Evolutionary conservation across 2,329 filamentous ascomycete species (phyloP).

Genomic region (Amauroascus verrucosus): DNA sequence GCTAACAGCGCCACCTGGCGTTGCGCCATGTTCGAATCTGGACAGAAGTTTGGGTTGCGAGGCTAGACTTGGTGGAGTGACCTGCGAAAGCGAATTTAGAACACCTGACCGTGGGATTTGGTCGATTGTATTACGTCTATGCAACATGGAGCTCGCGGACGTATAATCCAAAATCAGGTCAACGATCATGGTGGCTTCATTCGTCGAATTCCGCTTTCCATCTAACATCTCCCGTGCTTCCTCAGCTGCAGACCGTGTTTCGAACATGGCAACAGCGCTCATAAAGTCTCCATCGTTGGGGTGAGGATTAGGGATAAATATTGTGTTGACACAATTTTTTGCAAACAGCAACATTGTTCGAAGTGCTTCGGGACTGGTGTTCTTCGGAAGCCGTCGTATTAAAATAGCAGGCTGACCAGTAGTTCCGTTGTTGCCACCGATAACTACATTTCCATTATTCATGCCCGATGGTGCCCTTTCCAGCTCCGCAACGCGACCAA

Average conservation of each 20-base stretch:
- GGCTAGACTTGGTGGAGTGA: constrained; percentile 33
- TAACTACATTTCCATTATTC: constrained; percentile 26
- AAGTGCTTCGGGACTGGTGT: constrained; percentile 48
- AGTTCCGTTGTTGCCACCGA: constrained; percentile 22
- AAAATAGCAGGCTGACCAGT: constrained; percentile 37
- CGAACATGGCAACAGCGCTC: constrained; percentile 51
- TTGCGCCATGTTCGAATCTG: constrained; percentile 5
- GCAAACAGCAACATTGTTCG: constrained; percentile 57
- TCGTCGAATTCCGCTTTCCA: constrained; percentile 52
- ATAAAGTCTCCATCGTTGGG: constrained; percentile 48
- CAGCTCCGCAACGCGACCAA: constrained; percentile 14
- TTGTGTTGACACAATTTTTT: constrained; percentile 50
- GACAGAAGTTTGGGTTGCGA: constrained; percentile 13
- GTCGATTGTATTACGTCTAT: constrained; percentile 47
- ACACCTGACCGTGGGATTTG: constrained; percentile 20
- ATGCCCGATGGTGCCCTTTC: constrained; percentile 3
- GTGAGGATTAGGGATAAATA: constrained; percentile 46
- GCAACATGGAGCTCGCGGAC: constrained; percentile 21
- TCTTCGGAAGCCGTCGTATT: constrained; percentile 50
- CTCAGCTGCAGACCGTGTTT: constrained; percentile 46
- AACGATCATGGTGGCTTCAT: constrained; percentile 49
- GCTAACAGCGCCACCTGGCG: constrained; percentile 24
- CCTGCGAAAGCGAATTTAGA: constrained; percentile 8
- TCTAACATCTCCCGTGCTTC: constrained; percentile 51
- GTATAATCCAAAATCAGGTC: constrained; percentile 40